phyloP scores from a whole-genome alignment of 495 filamentous ascomycete genomes.

The Parachaetomium inaequale region DNA sequence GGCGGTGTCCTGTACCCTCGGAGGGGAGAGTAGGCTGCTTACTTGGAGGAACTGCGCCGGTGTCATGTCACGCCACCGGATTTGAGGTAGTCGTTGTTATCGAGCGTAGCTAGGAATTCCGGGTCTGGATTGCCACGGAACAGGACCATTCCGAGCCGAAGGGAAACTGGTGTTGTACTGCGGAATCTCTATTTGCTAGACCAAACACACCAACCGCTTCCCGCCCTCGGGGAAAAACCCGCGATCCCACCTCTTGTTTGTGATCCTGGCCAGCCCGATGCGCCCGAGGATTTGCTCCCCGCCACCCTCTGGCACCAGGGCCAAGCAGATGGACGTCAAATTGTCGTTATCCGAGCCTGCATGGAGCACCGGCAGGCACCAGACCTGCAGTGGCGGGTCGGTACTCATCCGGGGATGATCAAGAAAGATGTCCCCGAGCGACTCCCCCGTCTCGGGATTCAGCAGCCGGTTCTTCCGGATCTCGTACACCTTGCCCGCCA shows the following conservation, averaged over 20 bases:
- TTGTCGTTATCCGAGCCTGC: background rate
- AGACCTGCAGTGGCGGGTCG: background rate
- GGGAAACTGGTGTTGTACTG: background rate
- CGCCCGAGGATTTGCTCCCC: background rate
- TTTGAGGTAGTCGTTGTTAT: no score
- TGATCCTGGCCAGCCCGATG: background rate
- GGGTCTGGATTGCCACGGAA: background rate
- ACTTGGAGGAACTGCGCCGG: no score
- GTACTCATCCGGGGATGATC: background rate
- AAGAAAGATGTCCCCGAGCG: background rate
- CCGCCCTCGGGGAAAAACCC: background rate
- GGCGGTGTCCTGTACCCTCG: no score
- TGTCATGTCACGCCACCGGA: no score
- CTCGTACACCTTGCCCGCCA: background rate
- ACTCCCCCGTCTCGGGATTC: background rate
- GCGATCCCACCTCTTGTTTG: conserved; percentile 2
- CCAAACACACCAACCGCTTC: background rate
- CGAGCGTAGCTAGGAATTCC: no score
- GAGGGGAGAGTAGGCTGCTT: no score
- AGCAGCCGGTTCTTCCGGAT: background rate
- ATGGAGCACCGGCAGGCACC: background rate
- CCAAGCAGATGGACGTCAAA: background rate
- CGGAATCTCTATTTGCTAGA: background rate
- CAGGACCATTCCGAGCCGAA: background rate
- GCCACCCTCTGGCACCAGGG: background rate